Evolutionary conservation across 176 grass and related monocot genomes (phyloP), one percentile per base, ranked within the genome.

Genomic region (Pharus latifolius): DNA sequence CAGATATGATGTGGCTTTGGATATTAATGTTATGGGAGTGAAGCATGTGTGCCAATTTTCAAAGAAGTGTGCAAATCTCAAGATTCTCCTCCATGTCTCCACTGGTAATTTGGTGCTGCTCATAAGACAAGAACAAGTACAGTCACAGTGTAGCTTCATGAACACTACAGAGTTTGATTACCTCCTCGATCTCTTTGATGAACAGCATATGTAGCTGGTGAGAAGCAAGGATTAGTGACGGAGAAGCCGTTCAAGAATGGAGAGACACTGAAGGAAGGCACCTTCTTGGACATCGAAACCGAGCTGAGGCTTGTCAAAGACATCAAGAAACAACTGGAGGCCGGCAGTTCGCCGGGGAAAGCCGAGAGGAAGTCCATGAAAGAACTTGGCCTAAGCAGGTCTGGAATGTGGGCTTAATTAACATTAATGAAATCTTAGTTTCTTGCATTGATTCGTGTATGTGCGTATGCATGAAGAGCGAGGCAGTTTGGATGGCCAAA

Each of bases 401-500:
- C 63, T 5, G 42, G n/a, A 29, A 66, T 57, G 20, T 24, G 49
- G 12, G 4, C 19, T 4, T 17, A 17, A 13, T n/a, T n/a, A n/a
- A n/a, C n/a, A n/a, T n/a, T n/a, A n/a, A n/a, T n/a, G n/a, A n/a
- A n/a, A n/a, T n/a, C n/a, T n/a, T n/a, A n/a, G n/a, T n/a, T n/a
- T n/a, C n/a, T n/a, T n/a, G n/a, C n/a, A n/a, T n/a, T n/a, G n/a
- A n/a, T n/a, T n/a, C n/a, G n/a, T 17, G 3, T 27, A 22, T 51
- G 15, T 26, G 62, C 5, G n/a, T 0, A 1, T 27, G 1, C 6
- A 17, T 22, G 41, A 56, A 91, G 92, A 73, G 92, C 92, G 8
- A 65, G 82, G 6, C 67, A 84, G 49, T 96, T 79, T 25, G 92
- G 92, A 2, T 96, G 92, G 92, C 85, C 92, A 40, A 96, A 96